Evolutionary conservation across 2,329 filamentous ascomycete genomes (phyloP).

Genomic region (Sphaerulina musiva): DNA sequence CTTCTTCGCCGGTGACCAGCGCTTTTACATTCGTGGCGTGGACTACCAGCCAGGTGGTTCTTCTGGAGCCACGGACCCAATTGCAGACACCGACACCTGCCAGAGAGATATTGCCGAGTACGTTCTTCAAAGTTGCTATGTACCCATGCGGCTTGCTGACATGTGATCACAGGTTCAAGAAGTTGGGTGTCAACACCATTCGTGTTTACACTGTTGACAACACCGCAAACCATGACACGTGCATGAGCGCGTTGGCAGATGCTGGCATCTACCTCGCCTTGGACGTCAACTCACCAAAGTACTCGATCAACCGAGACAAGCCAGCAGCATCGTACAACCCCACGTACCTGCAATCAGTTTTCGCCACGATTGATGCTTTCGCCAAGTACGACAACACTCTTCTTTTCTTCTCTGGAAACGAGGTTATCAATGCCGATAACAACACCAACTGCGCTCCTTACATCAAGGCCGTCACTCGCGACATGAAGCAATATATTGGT

Average conservation of each 20-base stretch:
- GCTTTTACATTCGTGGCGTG: slow-evolving; percentile 56
- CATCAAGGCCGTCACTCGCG: slow-evolving; percentile 64
- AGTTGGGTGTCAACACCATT: slow-evolving; percentile 82
- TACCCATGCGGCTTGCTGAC: neutral
- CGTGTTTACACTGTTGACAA: slow-evolving; percentile 94
- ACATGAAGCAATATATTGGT: slow-evolving; percentile 74
- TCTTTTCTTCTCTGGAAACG: slow-evolving; percentile 75
- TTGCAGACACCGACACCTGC: slow-evolving; percentile 64
- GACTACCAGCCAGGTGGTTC: slow-evolving; percentile 54
- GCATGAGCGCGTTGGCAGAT: slow-evolving; percentile 73
- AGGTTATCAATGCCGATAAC: slow-evolving; percentile 58
- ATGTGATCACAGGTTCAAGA: slow-evolving; percentile 55
- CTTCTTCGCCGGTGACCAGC: slow-evolving; percentile 56
- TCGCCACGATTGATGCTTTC: slow-evolving; percentile 82
- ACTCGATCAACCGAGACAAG: slow-evolving; percentile 73
- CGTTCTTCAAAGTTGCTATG: neutral
- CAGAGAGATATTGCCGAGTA: slow-evolving; percentile 65
- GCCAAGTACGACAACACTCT: slow-evolving; percentile 77
- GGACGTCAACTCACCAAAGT: slow-evolving; percentile 84
- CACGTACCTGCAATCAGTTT: slow-evolving; percentile 76
- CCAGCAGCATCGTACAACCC: slow-evolving; percentile 79
- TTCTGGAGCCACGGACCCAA: slow-evolving; percentile 62
- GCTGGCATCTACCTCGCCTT: slow-evolving; percentile 89
- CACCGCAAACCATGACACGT: slow-evolving; percentile 69
- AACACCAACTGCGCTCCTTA: slow-evolving; percentile 64